These are phyloP conservation scores for Fusarium subtropicale DNA, from an alignment of 2,329 filamentous ascomycete species.

Conservation along the genomic window DNA sequence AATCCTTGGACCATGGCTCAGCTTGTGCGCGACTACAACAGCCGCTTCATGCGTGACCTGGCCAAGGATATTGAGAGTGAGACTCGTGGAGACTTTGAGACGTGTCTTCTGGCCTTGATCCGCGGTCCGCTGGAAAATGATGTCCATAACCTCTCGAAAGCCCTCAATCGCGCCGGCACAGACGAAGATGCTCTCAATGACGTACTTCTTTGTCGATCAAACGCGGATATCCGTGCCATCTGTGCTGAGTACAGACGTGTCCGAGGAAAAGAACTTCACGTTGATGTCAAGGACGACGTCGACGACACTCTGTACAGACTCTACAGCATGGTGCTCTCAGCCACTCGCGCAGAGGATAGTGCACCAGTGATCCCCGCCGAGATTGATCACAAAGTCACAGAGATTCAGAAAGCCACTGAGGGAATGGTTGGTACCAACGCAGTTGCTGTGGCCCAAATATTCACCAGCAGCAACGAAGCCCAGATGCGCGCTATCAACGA, in stretches of 20 bases:
- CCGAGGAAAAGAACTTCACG: conserved; percentile 47
- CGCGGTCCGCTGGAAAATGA: conserved; percentile 51
- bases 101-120: conserved; percentile 48
- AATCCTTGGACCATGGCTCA: conserved; percentile 52
- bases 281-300: conserved; percentile 50
- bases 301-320: conserved; percentile 49
- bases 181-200: conserved; percentile 53
- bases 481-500: conserved; percentile 50
- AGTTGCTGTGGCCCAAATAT: conserved; percentile 50
- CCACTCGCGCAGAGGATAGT: conserved; percentile 46
- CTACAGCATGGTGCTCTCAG: conserved; percentile 51
- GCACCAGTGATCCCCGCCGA: conserved; percentile 45
- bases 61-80: conserved; percentile 52
- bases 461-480: conserved; percentile 49
- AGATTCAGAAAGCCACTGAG: conserved; percentile 51
- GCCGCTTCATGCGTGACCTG: conserved; percentile 50
- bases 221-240: conserved; percentile 53
- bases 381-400: conserved; percentile 51
- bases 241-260: conserved; percentile 46
- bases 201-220: conserved; percentile 52
- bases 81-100: conserved; percentile 49
- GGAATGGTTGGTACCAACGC: conserved; percentile 48
- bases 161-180: conserved; percentile 48
- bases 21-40: conserved; percentile 50
- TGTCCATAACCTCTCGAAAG: conserved; percentile 47